Base-by-base conservation (phyloP, 306 rosid species). In the Leucaena leucocephala region DNA sequence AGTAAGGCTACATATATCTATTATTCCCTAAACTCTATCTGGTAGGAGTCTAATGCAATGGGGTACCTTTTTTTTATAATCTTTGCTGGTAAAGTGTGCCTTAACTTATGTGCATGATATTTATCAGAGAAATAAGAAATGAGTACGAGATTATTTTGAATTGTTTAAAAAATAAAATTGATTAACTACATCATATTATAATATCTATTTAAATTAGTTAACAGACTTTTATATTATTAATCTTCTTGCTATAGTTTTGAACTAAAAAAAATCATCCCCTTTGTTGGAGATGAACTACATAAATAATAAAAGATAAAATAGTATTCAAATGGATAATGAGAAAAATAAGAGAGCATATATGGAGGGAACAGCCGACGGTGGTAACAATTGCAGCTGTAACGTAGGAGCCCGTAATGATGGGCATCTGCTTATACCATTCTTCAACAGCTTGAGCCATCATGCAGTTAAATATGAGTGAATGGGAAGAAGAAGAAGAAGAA, bases 391-490 rank as follows among this genome's bases (percentile, higher is more conserved):
- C 96, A 22, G 99, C 99, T 0, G 99, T 93, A 84, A 96, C 94
- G 71, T 93, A 96, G 1, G 93, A 90, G 52, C 99, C 94, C 14
- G 99, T 96, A 76, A 96, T 90, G 42, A 90, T 80, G 2, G 99
- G 99, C 97, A 96, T 96, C 91, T 96, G 98, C 86, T 90, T 93
- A 82, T 96, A 96, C 99, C 99, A 96, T 86, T 96, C 99, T 80
- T 96, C 99, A 67, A 96, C 94, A 5, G 99, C 98, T 84, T 96
- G 99, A 71, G 99, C 99, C 99, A 96, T 89, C 27, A 27, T 27
- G 27, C 27, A 27, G 0, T 0, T 27, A 1, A 27, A 27, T 68
- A 4, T 16, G 61, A 8, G 27, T 7, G 16, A 12, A 22, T 75
- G 54, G 6, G 55, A 80, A 44, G 12, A 6, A 2, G 13, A 80